Evolutionary conservation across 257 asterid genomes (phyloP).

Genomic region (Solanum tarapatanum): DNA sequence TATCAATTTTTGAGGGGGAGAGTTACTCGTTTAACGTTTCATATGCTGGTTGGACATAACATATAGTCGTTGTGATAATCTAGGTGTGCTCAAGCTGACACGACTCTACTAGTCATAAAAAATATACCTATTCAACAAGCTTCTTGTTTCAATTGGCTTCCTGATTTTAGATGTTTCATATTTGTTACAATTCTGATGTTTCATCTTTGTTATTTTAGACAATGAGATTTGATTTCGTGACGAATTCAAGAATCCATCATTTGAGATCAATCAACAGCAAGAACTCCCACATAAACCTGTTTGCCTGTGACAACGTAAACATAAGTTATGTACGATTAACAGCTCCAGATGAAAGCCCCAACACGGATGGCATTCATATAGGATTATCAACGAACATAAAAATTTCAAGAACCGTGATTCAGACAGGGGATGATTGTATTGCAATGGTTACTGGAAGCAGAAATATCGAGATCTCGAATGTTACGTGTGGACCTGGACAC

Average conservation of each 20-base stretch:
- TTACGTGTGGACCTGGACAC: slow-evolving; percentile 67
- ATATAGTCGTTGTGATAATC: neutral
- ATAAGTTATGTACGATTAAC: slow-evolving; percentile 24
- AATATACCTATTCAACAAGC: too few relatives aligned
- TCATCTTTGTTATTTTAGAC: slow-evolving; percentile 11
- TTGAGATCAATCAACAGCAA: slow-evolving; percentile 61
- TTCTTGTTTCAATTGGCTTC: too few relatives aligned
- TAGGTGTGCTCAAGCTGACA: neutral
- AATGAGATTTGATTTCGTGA: slow-evolving; percentile 54
- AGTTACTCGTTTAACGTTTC: neutral
- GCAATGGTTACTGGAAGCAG: slow-evolving; percentile 51
- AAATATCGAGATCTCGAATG: slow-evolving; percentile 23
- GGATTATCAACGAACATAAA: slow-evolving; percentile 35
- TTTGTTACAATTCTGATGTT: neutral
- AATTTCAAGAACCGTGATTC: slow-evolving; percentile 20
- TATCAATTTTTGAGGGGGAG: neutral
- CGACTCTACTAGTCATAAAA: neutral
- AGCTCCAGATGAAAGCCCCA: slow-evolving; percentile 58
- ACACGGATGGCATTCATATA: slow-evolving; percentile 62
- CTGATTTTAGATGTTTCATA: neutral
- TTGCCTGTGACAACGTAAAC: slow-evolving; percentile 37
- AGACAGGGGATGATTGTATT: slow-evolving; percentile 69
- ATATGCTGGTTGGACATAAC: neutral
- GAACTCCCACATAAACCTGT: slow-evolving; percentile 43
- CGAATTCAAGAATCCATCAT: slow-evolving; percentile 27